Conservation (phyloP, 495 filamentous ascomycete genomes). For the Penicillium subrubescens region DNA sequence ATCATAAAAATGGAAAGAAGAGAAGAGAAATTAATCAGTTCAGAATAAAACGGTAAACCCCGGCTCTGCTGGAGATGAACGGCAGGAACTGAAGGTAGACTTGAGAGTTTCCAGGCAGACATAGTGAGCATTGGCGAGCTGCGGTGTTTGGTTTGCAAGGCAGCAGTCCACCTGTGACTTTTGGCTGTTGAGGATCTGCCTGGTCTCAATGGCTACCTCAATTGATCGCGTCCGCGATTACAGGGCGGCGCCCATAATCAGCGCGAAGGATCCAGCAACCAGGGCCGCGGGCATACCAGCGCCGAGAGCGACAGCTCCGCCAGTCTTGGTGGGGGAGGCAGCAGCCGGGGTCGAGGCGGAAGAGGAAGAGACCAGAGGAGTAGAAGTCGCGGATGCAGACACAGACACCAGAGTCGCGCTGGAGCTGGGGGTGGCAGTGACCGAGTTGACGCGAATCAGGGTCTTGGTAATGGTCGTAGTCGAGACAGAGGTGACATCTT, state of each 20-base stretch:
- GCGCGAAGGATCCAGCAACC: conserved; percentile 41
- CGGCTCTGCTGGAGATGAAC: conserved; percentile 34
- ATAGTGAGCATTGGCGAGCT: not conserved
- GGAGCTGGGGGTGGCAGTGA: conserved; percentile 31
- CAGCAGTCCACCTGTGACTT: not conserved
- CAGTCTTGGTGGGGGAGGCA: conserved; percentile 25
- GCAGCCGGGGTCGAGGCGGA: conserved; percentile 26
- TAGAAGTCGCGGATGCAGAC: conserved; percentile 23
- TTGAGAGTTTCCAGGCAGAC: not conserved
- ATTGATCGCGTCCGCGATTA: conserved; percentile 23
- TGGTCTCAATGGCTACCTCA: not conserved
- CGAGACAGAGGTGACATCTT: conserved; percentile 31
- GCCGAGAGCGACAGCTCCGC: conserved; percentile 25
- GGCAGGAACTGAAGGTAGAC: conserved; percentile 10
- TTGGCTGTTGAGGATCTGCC: not conserved
- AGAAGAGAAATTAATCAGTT: conserved; percentile 5
- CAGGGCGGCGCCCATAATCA: conserved; percentile 39
- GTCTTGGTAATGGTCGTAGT: conserved; percentile 42
- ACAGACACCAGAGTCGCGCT: conserved; percentile 22
- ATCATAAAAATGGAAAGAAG: conserved; percentile 11
- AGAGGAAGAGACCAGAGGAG: conserved; percentile 21
- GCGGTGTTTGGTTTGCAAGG: not conserved
- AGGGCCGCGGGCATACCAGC: conserved; percentile 39
- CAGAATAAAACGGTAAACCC: conserved; percentile 21
- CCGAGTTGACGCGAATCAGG: conserved; percentile 33